Percentiles rank a stretch among this genome's conserved stretches.
phyloP scores from a whole-genome alignment of 139 green algal genomes.

The Tetradesmus obliquus region DNA sequence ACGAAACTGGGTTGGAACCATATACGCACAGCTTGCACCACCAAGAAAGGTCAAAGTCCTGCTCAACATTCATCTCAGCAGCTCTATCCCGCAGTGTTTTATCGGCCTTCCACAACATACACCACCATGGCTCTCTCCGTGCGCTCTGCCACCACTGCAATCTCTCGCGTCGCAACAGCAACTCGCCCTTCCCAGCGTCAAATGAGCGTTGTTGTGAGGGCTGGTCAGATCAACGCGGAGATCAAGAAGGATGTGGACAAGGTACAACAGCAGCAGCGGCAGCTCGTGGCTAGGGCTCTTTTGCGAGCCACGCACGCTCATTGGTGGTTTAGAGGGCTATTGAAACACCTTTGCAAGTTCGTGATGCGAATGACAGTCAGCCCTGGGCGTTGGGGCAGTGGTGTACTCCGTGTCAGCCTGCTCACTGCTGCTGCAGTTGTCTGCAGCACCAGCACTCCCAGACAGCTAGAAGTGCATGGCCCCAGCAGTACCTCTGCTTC shows the following conservation, averaged over 20 bases:
- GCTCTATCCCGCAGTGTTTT: neutral
- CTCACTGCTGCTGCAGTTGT: neutral
- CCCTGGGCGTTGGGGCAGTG: too few relatives aligned
- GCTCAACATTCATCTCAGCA: neutral
- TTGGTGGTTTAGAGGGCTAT: neutral
- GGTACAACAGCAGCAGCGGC: neutral
- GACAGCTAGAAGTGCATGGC: too few relatives aligned
- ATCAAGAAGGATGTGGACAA: constrained; percentile 72
- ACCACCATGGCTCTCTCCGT: neutral
- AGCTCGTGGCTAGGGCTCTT: neutral
- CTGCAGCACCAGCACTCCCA: too few relatives aligned
- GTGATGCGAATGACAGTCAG: neutral
- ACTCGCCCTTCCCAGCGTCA: neutral
- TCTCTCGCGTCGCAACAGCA: neutral
- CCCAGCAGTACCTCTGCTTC: too few relatives aligned
- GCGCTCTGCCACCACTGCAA: neutral
- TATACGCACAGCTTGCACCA: too few relatives aligned
- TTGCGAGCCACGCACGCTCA: neutral
- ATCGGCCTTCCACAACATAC: neutral
- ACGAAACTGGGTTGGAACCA: too few relatives aligned
- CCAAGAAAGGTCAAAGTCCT: too few relatives aligned
- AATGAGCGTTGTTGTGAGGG: constrained; percentile 3
- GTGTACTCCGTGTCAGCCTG: neutral
- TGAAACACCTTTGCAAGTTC: neutral
- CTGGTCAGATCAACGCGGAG: constrained; percentile 59